Conservation (phyloP, 805 yeast species). For the Lachancea waltii region DNA sequence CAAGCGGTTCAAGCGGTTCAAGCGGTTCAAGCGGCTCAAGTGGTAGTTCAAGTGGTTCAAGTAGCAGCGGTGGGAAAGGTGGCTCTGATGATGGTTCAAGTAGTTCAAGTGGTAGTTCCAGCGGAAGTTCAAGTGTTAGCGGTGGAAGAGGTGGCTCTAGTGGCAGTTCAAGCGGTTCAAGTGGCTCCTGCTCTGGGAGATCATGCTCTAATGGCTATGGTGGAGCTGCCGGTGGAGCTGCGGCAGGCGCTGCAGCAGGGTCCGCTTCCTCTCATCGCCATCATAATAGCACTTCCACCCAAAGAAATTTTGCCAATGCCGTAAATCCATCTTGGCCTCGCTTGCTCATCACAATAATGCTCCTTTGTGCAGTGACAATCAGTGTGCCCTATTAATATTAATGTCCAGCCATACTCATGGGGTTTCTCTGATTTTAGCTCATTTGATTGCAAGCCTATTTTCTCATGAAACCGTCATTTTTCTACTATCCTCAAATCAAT, state of each 20-base stretch:
- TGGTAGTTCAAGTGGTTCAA: background rate
- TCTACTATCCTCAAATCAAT: too few species aligned
- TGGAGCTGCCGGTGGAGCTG: background rate
- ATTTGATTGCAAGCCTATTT: too few species aligned
- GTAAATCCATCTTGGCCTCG: background rate
- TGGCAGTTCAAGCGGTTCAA: background rate
- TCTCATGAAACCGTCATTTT: too few species aligned
- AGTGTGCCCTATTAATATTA: too few species aligned
- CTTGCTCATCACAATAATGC: background rate
- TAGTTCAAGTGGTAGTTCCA: background rate
- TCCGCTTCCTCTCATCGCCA: background rate
- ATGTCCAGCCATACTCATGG: too few species aligned
- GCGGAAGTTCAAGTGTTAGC: constrained; percentile 2
- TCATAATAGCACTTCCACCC: background rate
- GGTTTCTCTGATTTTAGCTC: too few species aligned
- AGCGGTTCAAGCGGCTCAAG: constrained; percentile 1
- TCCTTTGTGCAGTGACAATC: too few species aligned
- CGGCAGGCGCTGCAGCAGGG: background rate
- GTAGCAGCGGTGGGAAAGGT: background rate
- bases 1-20: constrained; percentile 3
- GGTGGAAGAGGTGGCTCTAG: constrained; percentile 1
- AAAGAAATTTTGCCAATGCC: background rate
- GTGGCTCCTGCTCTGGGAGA: too few species aligned
- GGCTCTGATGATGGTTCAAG: background rate
- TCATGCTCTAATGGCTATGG: too few species aligned